phyloP scores from a whole-genome alignment of 805 yeast species.

The Yamadazyma ubonensis region DNA sequence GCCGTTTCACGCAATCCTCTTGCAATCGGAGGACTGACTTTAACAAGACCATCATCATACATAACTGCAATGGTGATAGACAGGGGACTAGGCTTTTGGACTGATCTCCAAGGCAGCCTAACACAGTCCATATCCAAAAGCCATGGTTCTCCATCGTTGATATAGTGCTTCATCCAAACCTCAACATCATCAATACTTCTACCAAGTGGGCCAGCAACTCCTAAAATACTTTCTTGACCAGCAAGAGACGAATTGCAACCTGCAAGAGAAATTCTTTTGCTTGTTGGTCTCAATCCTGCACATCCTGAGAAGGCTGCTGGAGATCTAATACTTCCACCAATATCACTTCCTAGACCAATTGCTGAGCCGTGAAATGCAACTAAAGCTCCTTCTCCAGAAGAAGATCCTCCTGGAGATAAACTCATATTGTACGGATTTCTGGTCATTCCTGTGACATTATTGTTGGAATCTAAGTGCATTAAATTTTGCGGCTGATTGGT shows the following conservation, averaged over 20 bases:
- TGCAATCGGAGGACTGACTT: slow-evolving; percentile 64
- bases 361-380: slow-evolving; percentile 41
- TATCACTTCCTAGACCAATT: slow-evolving; percentile 42
- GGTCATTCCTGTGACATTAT: slow-evolving; percentile 37
- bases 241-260: slow-evolving; percentile 54
- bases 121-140: slow-evolving; percentile 43
- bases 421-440: slow-evolving; percentile 36
- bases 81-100: slow-evolving; percentile 35
- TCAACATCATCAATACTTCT: slow-evolving; percentile 66
- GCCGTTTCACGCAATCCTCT: slow-evolving; percentile 56
- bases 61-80: slow-evolving; percentile 60
- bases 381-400: slow-evolving; percentile 45
- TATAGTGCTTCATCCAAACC: slow-evolving; percentile 61
- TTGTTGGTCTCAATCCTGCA: slow-evolving; percentile 41
- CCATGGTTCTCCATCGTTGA: slow-evolving; percentile 68
- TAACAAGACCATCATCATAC: slow-evolving; percentile 63
- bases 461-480: slow-evolving; percentile 44
- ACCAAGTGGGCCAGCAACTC: slow-evolving; percentile 68
- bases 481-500: slow-evolving; percentile 44
- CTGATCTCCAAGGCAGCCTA: slow-evolving; percentile 55
- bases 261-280: slow-evolving; percentile 30
- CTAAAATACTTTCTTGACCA: slow-evolving; percentile 63
- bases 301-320: slow-evolving; percentile 45
- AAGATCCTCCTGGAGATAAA: slow-evolving; percentile 44
- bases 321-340: slow-evolving; percentile 44